Conservation (phyloP, 805 yeast genomes). For the Schwanniomyces yamadae region DNA sequence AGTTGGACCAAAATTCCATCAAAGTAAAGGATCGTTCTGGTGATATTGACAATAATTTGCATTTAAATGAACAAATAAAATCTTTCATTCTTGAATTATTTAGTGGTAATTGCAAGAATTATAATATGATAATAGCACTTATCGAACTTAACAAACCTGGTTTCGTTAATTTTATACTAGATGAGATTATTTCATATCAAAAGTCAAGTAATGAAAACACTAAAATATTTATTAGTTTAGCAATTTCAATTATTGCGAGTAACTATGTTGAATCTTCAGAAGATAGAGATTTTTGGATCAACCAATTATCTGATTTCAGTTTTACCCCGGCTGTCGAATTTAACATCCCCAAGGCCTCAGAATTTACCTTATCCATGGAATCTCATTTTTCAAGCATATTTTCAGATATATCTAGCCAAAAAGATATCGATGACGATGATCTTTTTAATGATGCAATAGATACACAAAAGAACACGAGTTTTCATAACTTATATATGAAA, state of each 20-base stretch:
- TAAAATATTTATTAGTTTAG: slow-evolving; percentile 22
- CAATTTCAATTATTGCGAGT: slow-evolving; percentile 18
- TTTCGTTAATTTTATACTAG: slow-evolving; percentile 9
- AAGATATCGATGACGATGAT: slow-evolving; percentile 7
- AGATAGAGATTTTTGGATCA: slow-evolving; percentile 25
- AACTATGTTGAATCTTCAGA: slow-evolving; percentile 13
- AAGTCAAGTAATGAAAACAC: slow-evolving; percentile 25
- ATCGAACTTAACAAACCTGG: slow-evolving; percentile 6
- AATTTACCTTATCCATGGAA: slow-evolving; percentile 20
- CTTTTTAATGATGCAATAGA: slow-evolving; percentile 6
- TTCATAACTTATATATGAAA: neutral
- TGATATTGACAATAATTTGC: neutral
- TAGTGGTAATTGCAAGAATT: slow-evolving; percentile 1
- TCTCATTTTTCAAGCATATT: slow-evolving; percentile 29
- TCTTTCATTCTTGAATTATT: slow-evolving; percentile 3
- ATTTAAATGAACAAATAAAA: slow-evolving; percentile 8
- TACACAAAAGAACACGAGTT: neutral
- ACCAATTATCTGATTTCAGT: slow-evolving; percentile 7
- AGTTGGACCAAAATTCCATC: neutral
- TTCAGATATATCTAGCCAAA: slow-evolving; percentile 9
- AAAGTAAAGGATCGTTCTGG: neutral
- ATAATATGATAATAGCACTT: slow-evolving; percentile 1
- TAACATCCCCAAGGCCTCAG: slow-evolving; percentile 1
- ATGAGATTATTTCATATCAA: slow-evolving; percentile 15
- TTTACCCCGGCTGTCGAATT: neutral